Base-by-base conservation (phyloP, 2,329 filamentous ascomycete species). In the Pezicula radicicola region DNA sequence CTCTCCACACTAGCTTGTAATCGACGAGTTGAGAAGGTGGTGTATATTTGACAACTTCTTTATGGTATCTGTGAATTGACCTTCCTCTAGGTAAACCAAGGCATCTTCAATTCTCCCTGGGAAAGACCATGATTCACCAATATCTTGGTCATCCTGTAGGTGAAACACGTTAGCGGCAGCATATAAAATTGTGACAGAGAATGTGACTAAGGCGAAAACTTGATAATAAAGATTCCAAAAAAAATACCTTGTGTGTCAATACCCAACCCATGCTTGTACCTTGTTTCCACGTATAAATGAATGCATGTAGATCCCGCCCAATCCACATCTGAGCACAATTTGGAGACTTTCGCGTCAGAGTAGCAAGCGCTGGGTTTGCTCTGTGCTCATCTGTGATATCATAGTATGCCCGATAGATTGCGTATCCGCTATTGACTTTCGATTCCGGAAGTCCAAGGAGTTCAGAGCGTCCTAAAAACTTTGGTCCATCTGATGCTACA, bases 1-100 rank as follows among this genome's bases (percentile, higher is more conserved):
- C 36, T 41, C 47, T 18, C 36, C 36, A 49, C 2, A 49, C 33
- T n/a, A 49, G 37, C 15, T 49, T 49, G 27, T 40, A 42, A 12
- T 49, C 36, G n/a, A 49, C 35, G 10, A 49, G 25, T 16, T 37
- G 35, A 15, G 40, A 30, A 1, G 35, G 33, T 41, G 47, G 47
- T 4, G 47, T 49, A 12, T n/a, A 15, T 33, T 10, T 13, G 3
- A 42, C 39, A 18, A 42, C 18, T 19, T 42, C 39, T 42, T 42
- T 10, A 42, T 13, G 10, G 15, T n/a, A 13, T 42, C 39, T n/a
- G 15, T 18, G 13, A 42, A n/a, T 10, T 42, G 15, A 7, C 15
- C 39, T 18, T 42, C 39, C 4, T 42, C 39, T 13, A 46, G 43
- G 18, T 28, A 46, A 3, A 6, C 12, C 8, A 46, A n/a, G 4